Percentiles rank a stretch among this genome's conserved stretches.
Conservation (phyloP, 177 flowering plant genomes). For the Vitis hybrid region DNA sequence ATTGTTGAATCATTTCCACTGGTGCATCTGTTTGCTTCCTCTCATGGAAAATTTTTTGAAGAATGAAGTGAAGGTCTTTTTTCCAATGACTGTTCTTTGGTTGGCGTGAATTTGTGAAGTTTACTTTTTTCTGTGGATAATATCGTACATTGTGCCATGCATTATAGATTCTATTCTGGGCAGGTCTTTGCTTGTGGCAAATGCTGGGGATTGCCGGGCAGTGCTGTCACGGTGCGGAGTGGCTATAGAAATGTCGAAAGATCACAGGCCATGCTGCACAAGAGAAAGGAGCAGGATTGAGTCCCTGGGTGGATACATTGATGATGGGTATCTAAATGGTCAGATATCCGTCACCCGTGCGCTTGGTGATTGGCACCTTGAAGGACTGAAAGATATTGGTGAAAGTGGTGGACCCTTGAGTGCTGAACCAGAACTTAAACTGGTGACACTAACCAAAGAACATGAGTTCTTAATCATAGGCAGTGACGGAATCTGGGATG, state of each 20-base stretch:
- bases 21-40: too few species aligned
- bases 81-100: too few species aligned
- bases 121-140: neutral
- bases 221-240: conserved; percentile 73
- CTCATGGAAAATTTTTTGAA: too few species aligned
- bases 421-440: conserved; percentile 87
- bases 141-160: neutral
- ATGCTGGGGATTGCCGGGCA: conserved; percentile 98
- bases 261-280: conserved; percentile 70
- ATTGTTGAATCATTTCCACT: too few species aligned
- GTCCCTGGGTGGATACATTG: conserved; percentile 82
- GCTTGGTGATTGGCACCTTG: conserved; percentile 89
- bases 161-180: conserved; percentile 2
- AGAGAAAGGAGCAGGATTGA: conserved; percentile 66
- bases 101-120: too few species aligned
- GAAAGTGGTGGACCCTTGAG: conserved; percentile 66
- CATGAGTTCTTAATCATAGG: conserved; percentile 87
- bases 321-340: conserved; percentile 88
- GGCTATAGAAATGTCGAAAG: conserved; percentile 84
- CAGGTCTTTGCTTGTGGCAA: conserved; percentile 94
- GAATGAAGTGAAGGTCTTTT: too few species aligned
- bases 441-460: conserved; percentile 64
- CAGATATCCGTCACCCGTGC: conserved; percentile 85
- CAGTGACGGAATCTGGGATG: conserved; percentile 95
- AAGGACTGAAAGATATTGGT: conserved; percentile 61